Evolutionary conservation across 495 filamentous ascomycete genomes (phyloP), one percentile per base, ranked within the genome.

Genomic region (Penicillium paradoxum): DNA sequence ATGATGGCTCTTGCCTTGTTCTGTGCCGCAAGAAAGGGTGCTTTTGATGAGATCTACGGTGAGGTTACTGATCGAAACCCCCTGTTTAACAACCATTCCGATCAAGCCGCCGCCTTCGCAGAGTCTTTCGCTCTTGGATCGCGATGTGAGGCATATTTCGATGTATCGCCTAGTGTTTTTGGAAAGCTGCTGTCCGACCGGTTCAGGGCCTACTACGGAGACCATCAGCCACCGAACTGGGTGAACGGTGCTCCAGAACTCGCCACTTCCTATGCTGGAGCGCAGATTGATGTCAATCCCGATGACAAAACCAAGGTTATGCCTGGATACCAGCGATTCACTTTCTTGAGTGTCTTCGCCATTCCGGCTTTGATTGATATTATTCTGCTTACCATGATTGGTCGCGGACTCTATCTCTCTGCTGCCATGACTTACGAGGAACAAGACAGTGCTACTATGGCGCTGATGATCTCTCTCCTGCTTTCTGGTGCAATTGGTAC

Each of bases 331-430:
- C 72, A 80, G 45, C 65, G 73, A 22, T 75, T 83, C 47, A 81
- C 78, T 1, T 83, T 83, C 51, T 63, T 84, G 29, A 77, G 79
- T 62, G 77, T 83, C 14, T 84, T 83, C 57, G 79, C 79, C 4
- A 73, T 84, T 44, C 81, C 81, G 0, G 81, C 81, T 11, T 61
- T 84, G 46, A 72, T 84, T 30, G 81, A 84, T 63, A 82, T 84
- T 32, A 48, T 82, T 24, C 56, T 84, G 14, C 69, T 83, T 13
- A 80, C 80, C 3, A 71, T 79, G 32, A 78, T 74, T 36, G 81
- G 80, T 1, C 76, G 80, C 32, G 81, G 81, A 6, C 63, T 84
- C 4, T 84, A 83, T 52, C 67, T 84, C 2, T 83, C 74, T 27
- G 70, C 73, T 11, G 76, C 64, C 54, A 84, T 84, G 81, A 67